phyloP scores from a whole-genome alignment of 2,329 filamentous ascomycete genomes.

The Cordyceps tenuipes region DNA sequence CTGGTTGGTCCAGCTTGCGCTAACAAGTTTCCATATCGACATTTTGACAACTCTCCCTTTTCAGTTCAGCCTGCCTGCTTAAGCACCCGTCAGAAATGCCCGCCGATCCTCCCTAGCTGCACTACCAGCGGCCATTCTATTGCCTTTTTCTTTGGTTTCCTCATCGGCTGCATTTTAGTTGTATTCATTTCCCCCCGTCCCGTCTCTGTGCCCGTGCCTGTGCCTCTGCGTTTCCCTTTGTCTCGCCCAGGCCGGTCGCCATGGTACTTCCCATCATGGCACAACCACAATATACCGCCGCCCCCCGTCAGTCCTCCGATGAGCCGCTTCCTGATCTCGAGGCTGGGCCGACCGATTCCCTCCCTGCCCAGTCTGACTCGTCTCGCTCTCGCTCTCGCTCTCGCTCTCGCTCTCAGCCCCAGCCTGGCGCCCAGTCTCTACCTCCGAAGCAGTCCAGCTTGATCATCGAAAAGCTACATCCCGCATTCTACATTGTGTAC shows the following conservation, averaged over 20 bases:
- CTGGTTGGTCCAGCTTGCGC: too few species aligned
- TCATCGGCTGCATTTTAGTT: too few species aligned
- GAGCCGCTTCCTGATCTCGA: not conserved
- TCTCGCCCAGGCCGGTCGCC: not conserved
- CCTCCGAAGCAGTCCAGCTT: not conserved
- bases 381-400: too few species aligned
- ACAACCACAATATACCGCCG: not conserved
- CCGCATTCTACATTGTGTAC: conserved; percentile 5
- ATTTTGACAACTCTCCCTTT: not conserved
- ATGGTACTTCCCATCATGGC: not conserved
- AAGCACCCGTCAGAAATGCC: too few species aligned
- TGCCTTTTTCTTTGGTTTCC: too few species aligned
- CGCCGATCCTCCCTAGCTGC: not conserved
- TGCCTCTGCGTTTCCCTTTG: too few species aligned
- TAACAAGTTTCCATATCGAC: too few species aligned
- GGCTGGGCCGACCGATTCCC: not conserved
- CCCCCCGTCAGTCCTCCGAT: not conserved
- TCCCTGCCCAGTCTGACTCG: not conserved
- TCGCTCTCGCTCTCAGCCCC: too few species aligned
- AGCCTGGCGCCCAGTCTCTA: not conserved
- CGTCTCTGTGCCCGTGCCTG: too few species aligned
- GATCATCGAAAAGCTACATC: not conserved
- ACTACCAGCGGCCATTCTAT: not conserved
- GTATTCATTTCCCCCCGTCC: too few species aligned
- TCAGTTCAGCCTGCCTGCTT: too few species aligned